Percentiles rank a stretch among this genome's conserved stretches.
These are phyloP conservation scores for Backusella psychrophila DNA, from an alignment of 192 early-diverging fungal genomes.

Conservation along the genomic window DNA sequence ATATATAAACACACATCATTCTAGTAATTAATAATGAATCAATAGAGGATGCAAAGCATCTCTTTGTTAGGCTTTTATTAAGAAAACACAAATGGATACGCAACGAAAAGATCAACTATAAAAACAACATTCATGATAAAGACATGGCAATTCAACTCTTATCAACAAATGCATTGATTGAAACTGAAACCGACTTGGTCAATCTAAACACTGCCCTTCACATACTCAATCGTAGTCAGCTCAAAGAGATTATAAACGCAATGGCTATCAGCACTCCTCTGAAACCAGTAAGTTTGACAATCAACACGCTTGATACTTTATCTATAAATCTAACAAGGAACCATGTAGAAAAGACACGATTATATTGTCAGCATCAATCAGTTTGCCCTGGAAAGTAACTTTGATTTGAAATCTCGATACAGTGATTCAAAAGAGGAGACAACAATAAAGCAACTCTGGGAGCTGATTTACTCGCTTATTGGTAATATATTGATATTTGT, in stretches of 20 bases:
- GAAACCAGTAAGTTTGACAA: not conserved
- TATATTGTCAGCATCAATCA: not conserved
- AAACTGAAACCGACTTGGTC: not conserved
- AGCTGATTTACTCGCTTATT: not conserved
- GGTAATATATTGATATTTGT: not conserved
- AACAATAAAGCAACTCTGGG: not conserved
- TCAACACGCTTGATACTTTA: too few species aligned
- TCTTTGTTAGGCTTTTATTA: constrained; percentile 42
- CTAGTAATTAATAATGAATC: too few species aligned
- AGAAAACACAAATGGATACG: constrained; percentile 40
- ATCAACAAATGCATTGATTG: constrained; percentile 4
- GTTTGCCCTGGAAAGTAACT: not conserved
- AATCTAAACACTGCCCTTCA: constrained; percentile 24
- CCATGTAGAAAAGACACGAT: not conserved
- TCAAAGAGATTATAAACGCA: constrained; percentile 24
- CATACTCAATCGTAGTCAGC: constrained; percentile 30
- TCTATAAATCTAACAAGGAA: not conserved
- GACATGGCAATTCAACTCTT: not conserved
- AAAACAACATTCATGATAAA: not conserved
- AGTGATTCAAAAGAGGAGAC: not conserved
- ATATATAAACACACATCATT: too few species aligned
- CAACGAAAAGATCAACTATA: constrained; percentile 26
- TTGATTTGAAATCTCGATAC: not conserved
- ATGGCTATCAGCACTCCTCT: not conserved
- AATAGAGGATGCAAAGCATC: constrained; percentile 32